phyloP scores from a whole-genome alignment of 345 rosid genomes.

The Gossypium thurberi region DNA sequence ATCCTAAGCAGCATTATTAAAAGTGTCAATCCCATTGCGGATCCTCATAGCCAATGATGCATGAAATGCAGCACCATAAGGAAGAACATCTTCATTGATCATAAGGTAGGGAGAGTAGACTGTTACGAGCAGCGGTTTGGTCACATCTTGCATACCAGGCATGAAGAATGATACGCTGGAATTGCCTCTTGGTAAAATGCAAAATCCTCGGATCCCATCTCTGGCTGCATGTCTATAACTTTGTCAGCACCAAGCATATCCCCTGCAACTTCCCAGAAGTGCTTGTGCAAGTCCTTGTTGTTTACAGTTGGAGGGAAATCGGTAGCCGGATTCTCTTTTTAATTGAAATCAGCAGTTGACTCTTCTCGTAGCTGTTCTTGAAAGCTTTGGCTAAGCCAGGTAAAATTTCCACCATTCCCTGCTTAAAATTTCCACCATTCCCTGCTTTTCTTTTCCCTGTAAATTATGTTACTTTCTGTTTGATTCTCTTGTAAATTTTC shows the following conservation, averaged over 20 bases:
- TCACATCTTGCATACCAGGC: conserved; percentile 59
- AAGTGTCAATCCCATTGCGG: too few relatives aligned
- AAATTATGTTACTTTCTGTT: neutral
- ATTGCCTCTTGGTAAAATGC: conserved; percentile 66
- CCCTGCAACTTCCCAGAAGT: conserved; percentile 48
- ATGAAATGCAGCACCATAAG: conserved; percentile 86
- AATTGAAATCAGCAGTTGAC: conserved; percentile 37
- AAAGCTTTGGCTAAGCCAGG: neutral
- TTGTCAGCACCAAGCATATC: conserved; percentile 59
- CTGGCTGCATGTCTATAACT: conserved; percentile 48
- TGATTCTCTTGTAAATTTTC: neutral
- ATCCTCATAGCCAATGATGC: conserved; percentile 52
- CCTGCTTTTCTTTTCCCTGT: neutral
- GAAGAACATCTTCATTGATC: conserved; percentile 65
- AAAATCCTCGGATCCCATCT: conserved; percentile 91
- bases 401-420: neutral
- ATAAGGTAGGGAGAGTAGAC: conserved; percentile 55
- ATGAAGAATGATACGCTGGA: conserved; percentile 63
- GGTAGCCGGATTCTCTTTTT: conserved; percentile 26
- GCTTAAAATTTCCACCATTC: neutral
- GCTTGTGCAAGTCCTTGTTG: conserved; percentile 41
- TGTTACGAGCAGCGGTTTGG: conserved; percentile 24
- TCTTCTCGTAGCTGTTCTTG: neutral
- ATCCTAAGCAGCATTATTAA: too few relatives aligned
- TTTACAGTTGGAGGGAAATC: conserved; percentile 68